Conservation (phyloP, 2,329 filamentous ascomycete genomes). For the Colletotrichum shisoi region DNA sequence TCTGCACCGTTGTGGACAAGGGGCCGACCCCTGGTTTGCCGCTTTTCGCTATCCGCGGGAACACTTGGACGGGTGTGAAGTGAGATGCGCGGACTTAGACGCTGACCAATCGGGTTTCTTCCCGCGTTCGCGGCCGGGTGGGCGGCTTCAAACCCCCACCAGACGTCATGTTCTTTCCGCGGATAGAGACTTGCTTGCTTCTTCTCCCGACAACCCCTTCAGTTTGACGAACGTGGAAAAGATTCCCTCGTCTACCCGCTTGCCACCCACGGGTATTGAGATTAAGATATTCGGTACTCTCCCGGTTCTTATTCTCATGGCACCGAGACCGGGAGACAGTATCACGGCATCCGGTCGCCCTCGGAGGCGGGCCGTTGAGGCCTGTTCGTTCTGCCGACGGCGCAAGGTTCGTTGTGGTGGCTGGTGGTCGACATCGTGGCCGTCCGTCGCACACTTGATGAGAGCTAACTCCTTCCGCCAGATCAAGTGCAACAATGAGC, state of each 20-base stretch:
- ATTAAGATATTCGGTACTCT: not conserved
- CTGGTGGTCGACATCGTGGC: not conserved
- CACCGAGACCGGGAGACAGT: constrained; percentile 6
- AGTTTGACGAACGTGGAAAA: not conserved
- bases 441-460: not conserved
- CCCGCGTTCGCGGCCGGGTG: constrained; percentile 5
- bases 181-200: not conserved
- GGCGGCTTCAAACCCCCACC: not conserved
- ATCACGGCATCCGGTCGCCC: constrained; percentile 36
- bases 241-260: constrained; percentile 6
- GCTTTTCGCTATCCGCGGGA: constrained; percentile 1
- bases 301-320: not conserved
- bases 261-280: constrained; percentile 6
- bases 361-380: constrained; percentile 45
- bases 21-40: not conserved
- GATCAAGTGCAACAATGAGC: constrained; percentile 60
- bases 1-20: not conserved
- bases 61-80: not conserved
- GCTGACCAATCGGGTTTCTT: constrained; percentile 16
- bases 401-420: constrained; percentile 44
- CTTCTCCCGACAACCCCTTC: not conserved
- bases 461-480: constrained; percentile 41
- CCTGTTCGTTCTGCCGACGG: constrained; percentile 46
- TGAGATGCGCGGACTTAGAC: too few species aligned
- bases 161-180: constrained; percentile 5